Evolutionary conservation across 768 basidiomycete species (phyloP), one percentile per base, ranked within the genome.

Genomic region (Mycena epipterygia): DNA sequence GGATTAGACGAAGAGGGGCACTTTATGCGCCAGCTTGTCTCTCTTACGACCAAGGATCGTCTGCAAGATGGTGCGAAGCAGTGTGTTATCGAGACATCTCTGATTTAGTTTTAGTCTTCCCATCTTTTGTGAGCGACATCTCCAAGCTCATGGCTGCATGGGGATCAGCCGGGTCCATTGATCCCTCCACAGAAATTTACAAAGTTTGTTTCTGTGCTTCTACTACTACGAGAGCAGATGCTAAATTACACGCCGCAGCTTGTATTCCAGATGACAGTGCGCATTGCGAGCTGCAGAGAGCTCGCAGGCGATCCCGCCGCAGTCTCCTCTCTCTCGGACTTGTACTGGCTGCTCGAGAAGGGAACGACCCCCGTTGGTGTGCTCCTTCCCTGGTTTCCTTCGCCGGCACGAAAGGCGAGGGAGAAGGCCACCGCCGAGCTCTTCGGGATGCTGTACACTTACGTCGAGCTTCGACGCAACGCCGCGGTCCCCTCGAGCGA

Each of bases 361-460:
- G 25, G 25, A 12, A 29, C 49, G 8, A 51, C 49, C 23, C 62
- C 68, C 21, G 57, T 67, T 9, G 62, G 74, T 9, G 53, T 77
- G 6, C 68, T 78, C 23, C 61, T 78, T 14, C 78, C 78, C 23
- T 78, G 78, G 78, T 73, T 79, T 37, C 78, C 76, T 5, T 61
- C 64, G 32, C 35, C 42, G 5, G 75, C 76, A 0, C 74, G 66
- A 61, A 74, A 59, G 37, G 68, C 63, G 11, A 67, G 74, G 49
- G 37, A 71, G 33, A 41, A 68, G n/a, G 73, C 78, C 2, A 75
- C 76, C 16, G 70, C 41, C 27, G 53, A 69, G 9, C 48, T 78
- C 51, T 76, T 60, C 49, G 64, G 44, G 17, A 60, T 71, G 37
- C 39, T 78, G 4, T 37, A 55, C 5, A 12, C 52, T n/a, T 76